A percentile compares a stretch with the other conserved stretches of the same genome.
Evolutionary conservation across 805 yeast species (phyloP).

Genomic region (Huiozyma sinensis): DNA sequence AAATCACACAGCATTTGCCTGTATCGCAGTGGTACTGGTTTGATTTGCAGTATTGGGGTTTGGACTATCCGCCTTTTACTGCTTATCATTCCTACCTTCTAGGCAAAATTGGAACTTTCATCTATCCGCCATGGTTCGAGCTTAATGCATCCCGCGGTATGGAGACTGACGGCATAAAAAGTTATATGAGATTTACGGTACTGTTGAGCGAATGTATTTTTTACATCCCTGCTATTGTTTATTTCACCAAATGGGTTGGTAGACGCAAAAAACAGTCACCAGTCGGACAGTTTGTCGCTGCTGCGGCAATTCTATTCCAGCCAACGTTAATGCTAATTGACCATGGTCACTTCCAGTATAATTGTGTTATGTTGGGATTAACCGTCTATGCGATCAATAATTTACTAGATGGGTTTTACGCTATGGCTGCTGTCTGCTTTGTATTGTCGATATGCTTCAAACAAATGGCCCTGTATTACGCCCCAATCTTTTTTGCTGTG

Average conservation of each 20-base stretch:
- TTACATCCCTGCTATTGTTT: conserved; percentile 72
- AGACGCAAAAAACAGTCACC: conserved; percentile 46
- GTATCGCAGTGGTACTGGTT: conserved; percentile 75
- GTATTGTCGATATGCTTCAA: conserved; percentile 73
- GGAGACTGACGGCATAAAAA: conserved; percentile 53
- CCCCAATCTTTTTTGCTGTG: conserved; percentile 80
- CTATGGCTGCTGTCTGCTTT: conserved; percentile 66
- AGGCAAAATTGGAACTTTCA: conserved; percentile 59
- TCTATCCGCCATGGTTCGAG: conserved; percentile 67
- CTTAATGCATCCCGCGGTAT: conserved; percentile 64
- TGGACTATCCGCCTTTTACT: conserved; percentile 94
- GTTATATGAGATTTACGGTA: conserved; percentile 77
- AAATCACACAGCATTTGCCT: conserved; percentile 70
- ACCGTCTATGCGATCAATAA: conserved; percentile 58
- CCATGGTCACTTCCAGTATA: conserved; percentile 96
- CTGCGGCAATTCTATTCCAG: conserved; percentile 72
- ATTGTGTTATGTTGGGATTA: conserved; percentile 87
- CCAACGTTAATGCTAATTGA: conserved; percentile 79
- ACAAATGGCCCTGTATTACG: conserved; percentile 90
- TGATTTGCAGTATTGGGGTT: conserved; percentile 89
- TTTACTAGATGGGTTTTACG: conserved; percentile 50
- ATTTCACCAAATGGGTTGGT: conserved; percentile 63
- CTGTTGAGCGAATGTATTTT: conserved; percentile 61
- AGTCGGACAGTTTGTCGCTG: conserved; percentile 65
- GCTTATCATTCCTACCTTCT: conserved; percentile 82